Evolutionary conservation across 2,329 filamentous ascomycete genomes (phyloP).

Genomic region (Thelonectria olida): DNA sequence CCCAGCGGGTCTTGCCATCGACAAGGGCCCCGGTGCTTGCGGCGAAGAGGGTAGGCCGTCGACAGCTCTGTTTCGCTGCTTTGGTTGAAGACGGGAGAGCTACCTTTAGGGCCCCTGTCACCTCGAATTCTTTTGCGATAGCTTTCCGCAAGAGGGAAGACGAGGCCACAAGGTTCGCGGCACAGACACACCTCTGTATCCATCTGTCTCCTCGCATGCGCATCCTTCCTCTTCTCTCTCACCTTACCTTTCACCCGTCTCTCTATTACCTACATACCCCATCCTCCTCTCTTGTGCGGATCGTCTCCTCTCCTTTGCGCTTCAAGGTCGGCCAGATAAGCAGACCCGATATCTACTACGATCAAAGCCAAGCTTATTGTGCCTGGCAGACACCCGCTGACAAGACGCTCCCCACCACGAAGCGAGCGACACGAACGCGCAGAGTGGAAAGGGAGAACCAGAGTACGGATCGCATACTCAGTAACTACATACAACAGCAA

Average conservation of each 20-base stretch:
- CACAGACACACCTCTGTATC: slow-evolving; percentile 11
- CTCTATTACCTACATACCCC: not conserved
- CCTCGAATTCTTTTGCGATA: not conserved
- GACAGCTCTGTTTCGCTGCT: slow-evolving; percentile 18
- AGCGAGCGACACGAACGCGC: not conserved
- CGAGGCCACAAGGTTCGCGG: not conserved
- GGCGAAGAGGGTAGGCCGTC: not conserved
- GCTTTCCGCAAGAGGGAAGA: slow-evolving; percentile 12
- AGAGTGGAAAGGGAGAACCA: not conserved
- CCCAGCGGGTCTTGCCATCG: slow-evolving; percentile 6
- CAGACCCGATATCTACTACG: slow-evolving; percentile 6
- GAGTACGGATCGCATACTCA: not conserved
- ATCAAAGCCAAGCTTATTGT: not conserved
- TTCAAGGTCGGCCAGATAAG: slow-evolving; percentile 9
- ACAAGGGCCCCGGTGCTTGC: slow-evolving; percentile 10
- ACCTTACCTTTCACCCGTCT: slow-evolving; percentile 1
- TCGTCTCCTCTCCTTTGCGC: not conserved
- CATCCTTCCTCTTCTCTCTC: slow-evolving; percentile 5
- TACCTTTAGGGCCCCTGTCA: not conserved
- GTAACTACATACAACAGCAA: not conserved
- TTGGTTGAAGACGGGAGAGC: not conserved
- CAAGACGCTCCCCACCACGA: slow-evolving; percentile 2
- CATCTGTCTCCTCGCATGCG: not conserved
- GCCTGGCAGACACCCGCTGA: not conserved
- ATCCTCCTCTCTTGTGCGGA: not conserved